Conservation (phyloP, 371 early-diverging fungal genomes). For the Encephalitozoon romaleae region DNA sequence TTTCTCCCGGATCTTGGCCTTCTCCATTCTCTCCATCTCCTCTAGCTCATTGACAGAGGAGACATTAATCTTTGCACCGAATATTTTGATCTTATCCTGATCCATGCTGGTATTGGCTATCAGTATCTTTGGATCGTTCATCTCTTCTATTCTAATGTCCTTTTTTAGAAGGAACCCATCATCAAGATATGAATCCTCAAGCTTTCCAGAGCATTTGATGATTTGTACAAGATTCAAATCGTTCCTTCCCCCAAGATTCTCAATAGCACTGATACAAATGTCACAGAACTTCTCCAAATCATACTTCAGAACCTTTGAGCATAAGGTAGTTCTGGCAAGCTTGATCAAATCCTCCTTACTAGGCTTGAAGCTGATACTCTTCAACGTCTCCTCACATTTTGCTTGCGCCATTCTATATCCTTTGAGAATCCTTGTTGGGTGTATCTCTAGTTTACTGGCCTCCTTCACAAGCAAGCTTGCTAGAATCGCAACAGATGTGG, state of each 20-base stretch:
- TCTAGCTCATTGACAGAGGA: conserved; percentile 89
- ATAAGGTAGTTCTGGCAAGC: conserved; percentile 82
- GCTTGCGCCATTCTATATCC: conserved; percentile 83
- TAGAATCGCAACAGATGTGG: conserved; percentile 93
- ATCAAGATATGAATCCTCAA: conserved; percentile 86
- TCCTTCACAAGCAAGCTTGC: conserved; percentile 88
- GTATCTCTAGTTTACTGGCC: conserved; percentile 86
- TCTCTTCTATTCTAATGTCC: conserved; percentile 84
- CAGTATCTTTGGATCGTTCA: conserved; percentile 83
- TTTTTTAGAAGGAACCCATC: conserved; percentile 96
- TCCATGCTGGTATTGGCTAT: conserved; percentile 86
- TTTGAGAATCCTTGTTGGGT: conserved; percentile 91
- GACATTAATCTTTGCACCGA: conserved; percentile 90
- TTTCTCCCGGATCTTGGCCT: conserved; percentile 92
- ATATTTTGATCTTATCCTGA: conserved; percentile 98
- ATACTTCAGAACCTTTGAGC: conserved; percentile 86
- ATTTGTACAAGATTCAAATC: conserved; percentile 94
- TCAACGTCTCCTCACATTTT: conserved; percentile 75
- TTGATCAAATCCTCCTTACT: conserved; percentile 56
- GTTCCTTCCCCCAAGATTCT: conserved; percentile 62
- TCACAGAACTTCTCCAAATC: conserved; percentile 90
- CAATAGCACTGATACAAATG: conserved; percentile 84
- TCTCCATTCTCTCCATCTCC: conserved; percentile 93
- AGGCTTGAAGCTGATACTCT: conserved; percentile 72
- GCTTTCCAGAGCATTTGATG: conserved; percentile 89